These are phyloP conservation scores for Pachysandra terminalis DNA, from an alignment of 164 flowering plant genomes.

Conservation along the genomic window DNA sequence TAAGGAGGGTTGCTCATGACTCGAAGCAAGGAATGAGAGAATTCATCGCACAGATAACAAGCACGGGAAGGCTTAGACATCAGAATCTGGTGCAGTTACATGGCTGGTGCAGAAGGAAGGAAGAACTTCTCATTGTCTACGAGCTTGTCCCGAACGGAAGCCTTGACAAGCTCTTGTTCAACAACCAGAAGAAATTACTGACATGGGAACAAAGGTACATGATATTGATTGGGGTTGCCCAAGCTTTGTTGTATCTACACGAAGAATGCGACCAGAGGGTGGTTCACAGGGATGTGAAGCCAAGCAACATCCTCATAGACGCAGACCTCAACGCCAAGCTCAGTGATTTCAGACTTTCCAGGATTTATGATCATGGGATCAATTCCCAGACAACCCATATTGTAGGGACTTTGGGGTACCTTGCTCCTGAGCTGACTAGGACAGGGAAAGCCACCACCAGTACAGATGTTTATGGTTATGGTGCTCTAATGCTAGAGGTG, in stretches of 20 bases:
- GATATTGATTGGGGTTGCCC: slow-evolving; percentile 42
- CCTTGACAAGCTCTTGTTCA: slow-evolving; percentile 36
- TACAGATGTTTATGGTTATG: slow-evolving; percentile 54
- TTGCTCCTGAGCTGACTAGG: slow-evolving; percentile 56
- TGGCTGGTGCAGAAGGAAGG: slow-evolving; percentile 54
- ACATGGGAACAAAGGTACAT: slow-evolving; percentile 42
- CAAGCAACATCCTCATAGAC: slow-evolving; percentile 60
- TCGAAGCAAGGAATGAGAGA: slow-evolving; percentile 46
- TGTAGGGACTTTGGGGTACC: slow-evolving; percentile 62
- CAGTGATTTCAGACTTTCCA: slow-evolving; percentile 60
- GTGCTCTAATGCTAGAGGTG: slow-evolving; percentile 51
- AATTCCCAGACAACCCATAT: slow-evolving; percentile 43
- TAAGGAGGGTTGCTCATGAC: slow-evolving; percentile 37
- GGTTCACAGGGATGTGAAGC: slow-evolving; percentile 53
- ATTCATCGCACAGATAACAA: slow-evolving; percentile 50
- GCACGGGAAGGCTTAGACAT: slow-evolving; percentile 49
- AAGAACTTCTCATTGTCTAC: slow-evolving; percentile 47
- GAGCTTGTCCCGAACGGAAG: slow-evolving; percentile 54
- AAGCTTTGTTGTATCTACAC: slow-evolving; percentile 51
- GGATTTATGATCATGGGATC: slow-evolving; percentile 41
- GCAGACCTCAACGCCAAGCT: slow-evolving; percentile 42
- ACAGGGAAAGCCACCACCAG: slow-evolving; percentile 49
- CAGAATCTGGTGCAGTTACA: slow-evolving; percentile 49
- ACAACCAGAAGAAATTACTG: slow-evolving; percentile 17
- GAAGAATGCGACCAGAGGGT: slow-evolving; percentile 58